Percentiles rank a stretch among this genome's conserved stretches.
These are phyloP conservation scores for Metschnikowia similis DNA, from an alignment of 805 yeast genomes.

Conservation along the genomic window DNA sequence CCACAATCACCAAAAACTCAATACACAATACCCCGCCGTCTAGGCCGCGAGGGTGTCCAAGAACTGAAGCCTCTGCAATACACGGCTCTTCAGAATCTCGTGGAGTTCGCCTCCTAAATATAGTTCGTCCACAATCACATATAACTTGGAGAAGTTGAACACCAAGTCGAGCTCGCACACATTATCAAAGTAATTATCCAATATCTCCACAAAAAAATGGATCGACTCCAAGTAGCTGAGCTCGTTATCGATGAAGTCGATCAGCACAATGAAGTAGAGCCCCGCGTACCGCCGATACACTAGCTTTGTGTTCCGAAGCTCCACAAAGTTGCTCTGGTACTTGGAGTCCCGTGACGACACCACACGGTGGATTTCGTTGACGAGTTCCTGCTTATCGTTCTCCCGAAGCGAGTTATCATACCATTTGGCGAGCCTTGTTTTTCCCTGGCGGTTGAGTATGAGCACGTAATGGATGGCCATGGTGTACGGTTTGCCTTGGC, in stretches of 20 bases:
- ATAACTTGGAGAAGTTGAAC: slow-evolving; percentile 83
- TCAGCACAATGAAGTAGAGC: slow-evolving; percentile 76
- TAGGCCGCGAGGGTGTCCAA: slow-evolving; percentile 39
- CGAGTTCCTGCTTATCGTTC: slow-evolving; percentile 33
- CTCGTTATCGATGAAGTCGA: slow-evolving; percentile 78
- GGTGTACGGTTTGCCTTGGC: background rate
- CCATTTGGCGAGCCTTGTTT: slow-evolving; percentile 82
- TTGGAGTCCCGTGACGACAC: slow-evolving; percentile 81
- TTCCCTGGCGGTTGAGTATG: slow-evolving; percentile 91
- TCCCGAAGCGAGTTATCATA: slow-evolving; percentile 35
- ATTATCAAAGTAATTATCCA: slow-evolving; percentile 81
- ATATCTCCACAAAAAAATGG: slow-evolving; percentile 82
- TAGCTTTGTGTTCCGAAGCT: slow-evolving; percentile 52
- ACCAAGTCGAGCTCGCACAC: slow-evolving; percentile 94
- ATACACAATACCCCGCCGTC: background rate
- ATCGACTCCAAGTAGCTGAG: slow-evolving; percentile 77
- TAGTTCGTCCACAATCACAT: slow-evolving; percentile 79
- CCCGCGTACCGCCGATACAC: slow-evolving; percentile 93
- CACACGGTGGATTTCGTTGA: slow-evolving; percentile 68
- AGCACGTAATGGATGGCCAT: slow-evolving; percentile 81
- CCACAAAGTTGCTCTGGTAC: slow-evolving; percentile 78
- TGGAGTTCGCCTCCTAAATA: slow-evolving; percentile 87
- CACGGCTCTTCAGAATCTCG: slow-evolving; percentile 69
- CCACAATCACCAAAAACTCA: too few species aligned
- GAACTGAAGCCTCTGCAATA: slow-evolving; percentile 60